Percentiles rank a stretch among this genome's conserved stretches.
Conservation (phyloP, 2,329 filamentous ascomycete species). For the Colletotrichum sp. region DNA sequence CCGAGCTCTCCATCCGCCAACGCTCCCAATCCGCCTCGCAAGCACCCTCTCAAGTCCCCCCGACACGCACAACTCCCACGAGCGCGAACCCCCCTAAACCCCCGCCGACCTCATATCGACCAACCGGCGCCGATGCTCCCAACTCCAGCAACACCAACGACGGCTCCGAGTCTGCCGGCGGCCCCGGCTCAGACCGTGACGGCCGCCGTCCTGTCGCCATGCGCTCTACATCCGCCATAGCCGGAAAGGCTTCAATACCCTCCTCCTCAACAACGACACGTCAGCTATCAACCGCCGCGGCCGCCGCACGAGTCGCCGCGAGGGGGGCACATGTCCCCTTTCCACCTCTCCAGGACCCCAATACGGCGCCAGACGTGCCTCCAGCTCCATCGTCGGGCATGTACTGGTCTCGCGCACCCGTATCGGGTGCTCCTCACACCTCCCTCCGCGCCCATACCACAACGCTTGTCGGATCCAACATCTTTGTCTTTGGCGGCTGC, state of each 20-base stretch:
- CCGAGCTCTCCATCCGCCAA: conserved; percentile 59
- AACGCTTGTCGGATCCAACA: conserved; percentile 68
- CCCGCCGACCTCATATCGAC: conserved; percentile 15
- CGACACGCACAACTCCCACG: conserved; percentile 24
- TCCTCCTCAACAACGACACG: conserved; percentile 11
- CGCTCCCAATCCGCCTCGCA: conserved; percentile 57
- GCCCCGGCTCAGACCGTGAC: conserved; percentile 27
- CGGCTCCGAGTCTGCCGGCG: conserved; percentile 29
- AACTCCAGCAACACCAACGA: conserved; percentile 13
- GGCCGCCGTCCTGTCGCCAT: conserved; percentile 48
- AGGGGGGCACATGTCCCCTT: conserved; percentile 53
- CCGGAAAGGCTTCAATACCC: conserved; percentile 28
- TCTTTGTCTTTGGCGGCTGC: conserved; percentile 74
- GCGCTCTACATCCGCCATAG: conserved; percentile 61
- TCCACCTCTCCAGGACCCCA: conserved; percentile 62
- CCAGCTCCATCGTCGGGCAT: conserved; percentile 71
- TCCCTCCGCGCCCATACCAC: conserved; percentile 71
- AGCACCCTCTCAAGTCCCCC: conserved; percentile 23
- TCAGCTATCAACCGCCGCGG: background rate
- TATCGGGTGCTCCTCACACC: conserved; percentile 67
- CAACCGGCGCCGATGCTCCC: conserved; percentile 23
- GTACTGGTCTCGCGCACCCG: conserved; percentile 73
- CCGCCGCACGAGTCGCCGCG: conserved; percentile 27
- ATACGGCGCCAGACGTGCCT: conserved; percentile 63
- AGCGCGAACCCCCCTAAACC: conserved; percentile 20